These are phyloP conservation scores for Pezicula neosporulosa DNA, from an alignment of 2,329 filamentous ascomycete genomes.

Conservation along the genomic window DNA sequence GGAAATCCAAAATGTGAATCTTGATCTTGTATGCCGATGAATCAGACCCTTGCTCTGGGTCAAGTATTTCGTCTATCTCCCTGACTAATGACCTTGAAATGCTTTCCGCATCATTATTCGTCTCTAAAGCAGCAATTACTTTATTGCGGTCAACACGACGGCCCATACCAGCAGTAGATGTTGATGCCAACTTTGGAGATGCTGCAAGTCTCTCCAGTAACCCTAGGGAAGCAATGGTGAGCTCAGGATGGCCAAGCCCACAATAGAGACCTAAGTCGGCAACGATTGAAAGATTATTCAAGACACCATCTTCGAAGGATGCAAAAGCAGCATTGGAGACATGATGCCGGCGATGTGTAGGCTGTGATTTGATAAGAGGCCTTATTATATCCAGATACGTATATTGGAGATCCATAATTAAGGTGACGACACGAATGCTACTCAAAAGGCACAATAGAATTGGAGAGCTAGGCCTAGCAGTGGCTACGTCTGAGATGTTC, in stretches of 20 bases:
- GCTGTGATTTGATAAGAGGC: conserved; percentile 68
- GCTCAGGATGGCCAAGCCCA: conserved; percentile 74
- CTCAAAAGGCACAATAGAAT: conserved; percentile 75
- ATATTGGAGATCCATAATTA: conserved; percentile 80
- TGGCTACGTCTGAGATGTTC: conserved; percentile 67
- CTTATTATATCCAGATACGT: conserved; percentile 89
- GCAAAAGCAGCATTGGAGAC: conserved; percentile 74
- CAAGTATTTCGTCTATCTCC: conserved; percentile 66
- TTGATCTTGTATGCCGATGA: conserved; percentile 79
- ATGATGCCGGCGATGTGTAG: conserved; percentile 52
- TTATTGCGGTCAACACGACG: conserved; percentile 63
- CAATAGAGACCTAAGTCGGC: conserved; percentile 85
- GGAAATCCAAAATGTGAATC: conserved; percentile 78
- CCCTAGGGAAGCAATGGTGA: conserved; percentile 77
- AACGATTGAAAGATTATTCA: conserved; percentile 75
- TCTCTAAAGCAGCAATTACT: conserved; percentile 83
- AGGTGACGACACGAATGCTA: conserved; percentile 79
- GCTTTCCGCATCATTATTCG: conserved; percentile 74
- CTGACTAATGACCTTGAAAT: conserved; percentile 71
- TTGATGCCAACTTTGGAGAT: conserved; percentile 56
- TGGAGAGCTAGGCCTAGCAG: conserved; percentile 72
- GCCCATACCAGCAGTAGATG: conserved; percentile 14
- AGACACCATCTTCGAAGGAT: conserved; percentile 89
- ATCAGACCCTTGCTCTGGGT: conserved; percentile 66
- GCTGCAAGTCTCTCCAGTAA: conserved; percentile 83